These are phyloP conservation scores for Furcasterigmium sp. DNA, from an alignment of 2,329 filamentous ascomycete genomes.

Conservation along the genomic window DNA sequence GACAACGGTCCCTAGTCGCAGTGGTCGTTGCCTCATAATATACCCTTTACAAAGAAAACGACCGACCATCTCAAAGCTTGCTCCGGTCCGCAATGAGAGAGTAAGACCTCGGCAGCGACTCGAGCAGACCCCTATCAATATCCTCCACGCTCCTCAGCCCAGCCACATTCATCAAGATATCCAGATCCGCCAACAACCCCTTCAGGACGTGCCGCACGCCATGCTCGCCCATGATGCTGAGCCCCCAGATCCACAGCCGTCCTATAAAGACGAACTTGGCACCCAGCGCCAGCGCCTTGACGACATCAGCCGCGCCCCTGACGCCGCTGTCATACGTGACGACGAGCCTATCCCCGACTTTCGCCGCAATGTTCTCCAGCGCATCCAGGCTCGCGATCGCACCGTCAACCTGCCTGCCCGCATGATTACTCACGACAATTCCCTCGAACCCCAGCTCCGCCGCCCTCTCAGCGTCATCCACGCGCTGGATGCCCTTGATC, in stretches of 20 bases:
- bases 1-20: no score
- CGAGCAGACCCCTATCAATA: no score
- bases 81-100: no score
- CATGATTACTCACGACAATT: conserved; percentile 58
- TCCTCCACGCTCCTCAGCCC: no score
- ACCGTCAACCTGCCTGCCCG: conserved; percentile 41
- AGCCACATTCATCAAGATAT: conserved; percentile 24
- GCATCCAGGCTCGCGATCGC: conserved; percentile 50
- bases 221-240: conserved; percentile 65
- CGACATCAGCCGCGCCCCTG: conserved; percentile 59
- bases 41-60: no score
- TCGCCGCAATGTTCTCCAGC: conserved; percentile 47
- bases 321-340: conserved; percentile 63
- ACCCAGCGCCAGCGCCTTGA: conserved; percentile 64
- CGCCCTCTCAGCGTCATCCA: conserved; percentile 29
- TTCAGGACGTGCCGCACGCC: conserved; percentile 61
- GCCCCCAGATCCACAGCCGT: conserved; percentile 57
- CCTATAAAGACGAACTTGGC: conserved; percentile 62
- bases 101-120: no score
- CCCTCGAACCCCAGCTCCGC: conserved; percentile 52
- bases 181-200: conserved; percentile 74
- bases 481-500: conserved; percentile 26
- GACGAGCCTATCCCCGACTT: conserved; percentile 43
- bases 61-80: no score
- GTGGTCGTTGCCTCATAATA: no score